Conservation (phyloP, 352 stramenopile genomes). For the Phytophthora constricta region DNA sequence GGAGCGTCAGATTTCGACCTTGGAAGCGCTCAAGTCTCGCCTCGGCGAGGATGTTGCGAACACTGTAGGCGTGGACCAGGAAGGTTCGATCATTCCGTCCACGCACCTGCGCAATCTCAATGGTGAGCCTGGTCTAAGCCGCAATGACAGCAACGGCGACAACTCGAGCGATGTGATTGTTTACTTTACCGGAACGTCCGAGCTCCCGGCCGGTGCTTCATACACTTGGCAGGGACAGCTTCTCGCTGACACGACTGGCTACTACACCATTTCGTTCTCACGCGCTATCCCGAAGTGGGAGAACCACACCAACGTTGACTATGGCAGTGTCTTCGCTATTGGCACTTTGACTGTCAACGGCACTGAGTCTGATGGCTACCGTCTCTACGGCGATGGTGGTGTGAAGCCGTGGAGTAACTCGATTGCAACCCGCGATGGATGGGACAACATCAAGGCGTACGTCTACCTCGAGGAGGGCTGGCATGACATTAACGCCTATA, state of each 20-base stretch:
- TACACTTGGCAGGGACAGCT: slow-evolving; percentile 42
- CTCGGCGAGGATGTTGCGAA: slow-evolving; percentile 33
- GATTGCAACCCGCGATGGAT: slow-evolving; percentile 39
- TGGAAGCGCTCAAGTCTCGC: slow-evolving; percentile 33
- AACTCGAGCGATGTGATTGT: slow-evolving; percentile 30
- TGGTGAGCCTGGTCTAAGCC: slow-evolving; percentile 28
- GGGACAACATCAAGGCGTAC: slow-evolving; percentile 43
- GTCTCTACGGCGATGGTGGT: slow-evolving; percentile 31
- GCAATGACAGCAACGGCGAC: slow-evolving; percentile 25
- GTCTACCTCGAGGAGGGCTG: slow-evolving; percentile 36
- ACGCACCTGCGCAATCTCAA: slow-evolving; percentile 38
- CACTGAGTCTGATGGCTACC: slow-evolving; percentile 32
- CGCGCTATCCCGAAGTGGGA: slow-evolving; percentile 36
- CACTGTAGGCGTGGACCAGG: slow-evolving; percentile 37
- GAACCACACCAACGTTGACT: slow-evolving; percentile 36
- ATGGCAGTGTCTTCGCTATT: slow-evolving; percentile 28
- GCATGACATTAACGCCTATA: slow-evolving; percentile 33
- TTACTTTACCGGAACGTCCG: slow-evolving; percentile 39
- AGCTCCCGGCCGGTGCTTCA: slow-evolving; percentile 23
- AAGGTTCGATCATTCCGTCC: slow-evolving; percentile 37
- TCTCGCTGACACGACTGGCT: slow-evolving; percentile 31
- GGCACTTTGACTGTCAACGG: slow-evolving; percentile 33
- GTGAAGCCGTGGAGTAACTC: slow-evolving; percentile 43
- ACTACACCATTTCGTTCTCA: slow-evolving; percentile 40
- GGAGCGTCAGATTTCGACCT: slow-evolving; percentile 31